Evolutionary conservation across 164 flowering plant species (phyloP), one percentile per base, ranked within the genome.

Genomic region (Malania oleifera): DNA sequence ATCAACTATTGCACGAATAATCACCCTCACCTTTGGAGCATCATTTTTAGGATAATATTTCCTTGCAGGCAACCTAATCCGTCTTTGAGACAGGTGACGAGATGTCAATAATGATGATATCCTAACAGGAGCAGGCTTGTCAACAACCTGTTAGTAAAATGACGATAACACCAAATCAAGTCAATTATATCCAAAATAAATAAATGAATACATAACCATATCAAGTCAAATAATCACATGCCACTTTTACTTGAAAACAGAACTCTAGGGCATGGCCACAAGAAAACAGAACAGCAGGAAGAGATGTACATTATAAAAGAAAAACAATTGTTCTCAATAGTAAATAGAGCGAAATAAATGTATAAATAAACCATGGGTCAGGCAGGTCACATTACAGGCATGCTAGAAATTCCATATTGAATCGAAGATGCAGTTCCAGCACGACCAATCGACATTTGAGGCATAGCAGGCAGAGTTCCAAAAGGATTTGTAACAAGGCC

Each of bases 371-470:
- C 18, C 38, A 60, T n/a, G 31, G 22, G 7, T 54, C 35, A 64
- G 29, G 2, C 3, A 34, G 31, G 24, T 22, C 12, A 66, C 37
- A 47, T 73, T 76, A 90, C 91, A 54, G 97, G 97, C 78, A 90
- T 74, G 73, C 79, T 85, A 47, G 95, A 90, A 63, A 90, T 90
- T 59, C 97, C 97, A 82, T 90, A 90, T 67, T 87, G 95, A 64
- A 90, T 63, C 34, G 95, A 80, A n/a, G 95, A 78, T 28, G 85
- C 61, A 48, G 83, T 75, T 57, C 92, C 97, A 23, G 78, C 52
- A 27, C 74, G 88, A 54, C 86, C 86, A 71, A 90, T 85, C 25
- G 95, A 83, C 64, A 90, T 74, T 52, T 83, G 89, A 62, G 97
- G 97, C 90, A 83, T 76, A 45, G 90, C 85, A 62, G 95, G 95